A percentile compares a stretch with the other conserved stretches of the same genome.
Evolutionary conservation across 352 stramenopile genomes (phyloP).

Genomic region (Phytophthora sansomeana): DNA sequence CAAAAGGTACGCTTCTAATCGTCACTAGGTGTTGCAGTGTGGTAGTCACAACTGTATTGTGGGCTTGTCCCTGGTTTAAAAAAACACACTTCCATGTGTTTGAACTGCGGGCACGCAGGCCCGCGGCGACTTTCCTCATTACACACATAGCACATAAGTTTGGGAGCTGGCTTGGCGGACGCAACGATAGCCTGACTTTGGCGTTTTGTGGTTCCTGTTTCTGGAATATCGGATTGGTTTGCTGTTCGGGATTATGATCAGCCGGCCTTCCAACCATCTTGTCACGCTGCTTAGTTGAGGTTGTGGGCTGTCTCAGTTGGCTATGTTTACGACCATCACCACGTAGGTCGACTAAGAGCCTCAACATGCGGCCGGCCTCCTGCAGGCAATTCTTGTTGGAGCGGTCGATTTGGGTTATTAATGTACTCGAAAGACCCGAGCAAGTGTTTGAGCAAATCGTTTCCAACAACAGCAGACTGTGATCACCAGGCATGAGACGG

Average conservation of each 20-base stretch:
- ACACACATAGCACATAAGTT: conserved; percentile 22
- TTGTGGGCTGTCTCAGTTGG: too few relatives aligned
- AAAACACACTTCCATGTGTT: conserved; percentile 7
- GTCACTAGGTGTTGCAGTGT: too few relatives aligned
- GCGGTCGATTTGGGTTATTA: conserved; percentile 5
- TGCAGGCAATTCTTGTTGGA: background rate
- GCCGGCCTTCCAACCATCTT: background rate
- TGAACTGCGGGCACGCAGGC: conserved; percentile 1
- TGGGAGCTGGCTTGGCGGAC: conserved; percentile 1
- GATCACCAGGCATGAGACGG: conserved; percentile 19
- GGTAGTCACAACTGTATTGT: too few relatives aligned
- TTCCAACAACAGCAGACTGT: conserved; percentile 10
- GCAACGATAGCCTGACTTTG: background rate
- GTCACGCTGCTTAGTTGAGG: too few relatives aligned
- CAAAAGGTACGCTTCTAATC: too few relatives aligned
- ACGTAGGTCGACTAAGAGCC: background rate
- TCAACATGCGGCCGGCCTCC: conserved; percentile 10
- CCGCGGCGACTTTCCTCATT: conserved; percentile 13
- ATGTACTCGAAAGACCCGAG: conserved; percentile 6
- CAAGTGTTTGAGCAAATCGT: conserved; percentile 7
- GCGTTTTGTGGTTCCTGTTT: background rate
- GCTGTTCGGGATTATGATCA: background rate
- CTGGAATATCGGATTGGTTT: background rate
- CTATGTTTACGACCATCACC: conserved; percentile 1
- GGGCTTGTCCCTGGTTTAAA: too few relatives aligned